Percentiles rank a stretch among this genome's conserved stretches.
phyloP scores from a whole-genome alignment of 768 basidiomycete genomes.

The Pulveroboletus sp. region DNA sequence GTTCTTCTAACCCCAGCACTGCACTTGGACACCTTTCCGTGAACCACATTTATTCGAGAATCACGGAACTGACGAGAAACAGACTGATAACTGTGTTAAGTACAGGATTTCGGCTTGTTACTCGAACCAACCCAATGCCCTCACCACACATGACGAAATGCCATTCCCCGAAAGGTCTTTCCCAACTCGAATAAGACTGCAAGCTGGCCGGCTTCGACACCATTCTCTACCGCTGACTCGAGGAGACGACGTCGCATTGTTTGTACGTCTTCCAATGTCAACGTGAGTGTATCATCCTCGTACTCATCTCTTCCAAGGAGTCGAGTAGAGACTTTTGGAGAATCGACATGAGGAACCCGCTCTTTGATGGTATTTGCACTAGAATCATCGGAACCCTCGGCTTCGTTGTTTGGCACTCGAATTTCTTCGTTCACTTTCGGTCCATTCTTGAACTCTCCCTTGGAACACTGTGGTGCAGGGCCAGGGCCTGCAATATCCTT shows the following conservation, averaged over 20 bases:
- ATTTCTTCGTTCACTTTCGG: background rate
- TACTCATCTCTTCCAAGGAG: too few relatives aligned
- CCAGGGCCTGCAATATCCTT: background rate
- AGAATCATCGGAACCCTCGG: background rate
- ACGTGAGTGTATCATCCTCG: slow-evolving; percentile 9
- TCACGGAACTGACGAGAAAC: background rate
- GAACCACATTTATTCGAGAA: background rate
- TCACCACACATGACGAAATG: slow-evolving; percentile 26
- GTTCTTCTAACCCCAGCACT: background rate
- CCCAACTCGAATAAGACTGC: slow-evolving; percentile 20
- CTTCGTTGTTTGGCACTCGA: background rate
- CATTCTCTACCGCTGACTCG: slow-evolving; percentile 1
- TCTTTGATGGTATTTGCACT: background rate
- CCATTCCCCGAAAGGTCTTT: slow-evolving; percentile 17
- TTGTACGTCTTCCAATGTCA: slow-evolving; percentile 18
- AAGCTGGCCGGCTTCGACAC: slow-evolving; percentile 6
- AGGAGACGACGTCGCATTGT: slow-evolving; percentile 13
- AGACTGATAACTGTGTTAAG: background rate
- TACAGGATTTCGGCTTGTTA: background rate
- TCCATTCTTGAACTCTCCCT: background rate
- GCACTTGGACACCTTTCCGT: background rate
- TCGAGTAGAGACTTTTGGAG: too few relatives aligned
- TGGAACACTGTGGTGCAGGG: background rate
- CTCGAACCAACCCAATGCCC: background rate
- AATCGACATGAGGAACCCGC: too few relatives aligned